Evolutionary conservation across 371 early-diverging fungal species (phyloP).

Genomic region (Mortierella sp.): DNA sequence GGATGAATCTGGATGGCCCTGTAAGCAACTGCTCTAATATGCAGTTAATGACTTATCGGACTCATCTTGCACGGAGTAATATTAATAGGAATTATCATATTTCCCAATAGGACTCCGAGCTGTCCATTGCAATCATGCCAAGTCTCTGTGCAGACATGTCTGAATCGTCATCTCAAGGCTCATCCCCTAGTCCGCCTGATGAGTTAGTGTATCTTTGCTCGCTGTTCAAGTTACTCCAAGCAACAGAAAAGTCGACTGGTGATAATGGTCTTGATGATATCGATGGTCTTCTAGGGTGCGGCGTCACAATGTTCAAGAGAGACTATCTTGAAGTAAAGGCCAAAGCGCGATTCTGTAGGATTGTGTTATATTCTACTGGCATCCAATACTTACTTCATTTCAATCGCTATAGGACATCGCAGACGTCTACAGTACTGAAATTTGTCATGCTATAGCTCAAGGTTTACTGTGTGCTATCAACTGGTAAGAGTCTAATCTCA

Average conservation of each 20-base stretch:
- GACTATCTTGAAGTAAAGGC: constrained; percentile 58
- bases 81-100: background rate
- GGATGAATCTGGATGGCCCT: constrained; percentile 66
- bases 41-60: background rate
- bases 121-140: constrained; percentile 51
- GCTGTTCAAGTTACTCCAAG: constrained; percentile 79
- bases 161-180: constrained; percentile 20
- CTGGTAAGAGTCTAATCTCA: constrained; percentile 58
- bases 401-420: constrained; percentile 33
- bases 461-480: constrained; percentile 69
- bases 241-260: constrained; percentile 71
- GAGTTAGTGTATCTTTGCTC: constrained; percentile 73
- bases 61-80: background rate
- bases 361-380: background rate
- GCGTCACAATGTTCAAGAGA: constrained; percentile 66
- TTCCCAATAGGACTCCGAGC: constrained; percentile 24
- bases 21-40: constrained; percentile 38
- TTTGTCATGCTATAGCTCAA: constrained; percentile 60
- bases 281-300: constrained; percentile 81
- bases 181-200: constrained; percentile 28
- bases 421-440: constrained; percentile 32
- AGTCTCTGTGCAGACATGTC: constrained; percentile 38
- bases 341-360: background rate
- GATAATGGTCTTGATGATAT: constrained; percentile 72
- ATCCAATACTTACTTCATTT: background rate